Base-by-base conservation (phyloP, 495 filamentous ascomycete genomes). In the Penicillium longicatenatum region DNA sequence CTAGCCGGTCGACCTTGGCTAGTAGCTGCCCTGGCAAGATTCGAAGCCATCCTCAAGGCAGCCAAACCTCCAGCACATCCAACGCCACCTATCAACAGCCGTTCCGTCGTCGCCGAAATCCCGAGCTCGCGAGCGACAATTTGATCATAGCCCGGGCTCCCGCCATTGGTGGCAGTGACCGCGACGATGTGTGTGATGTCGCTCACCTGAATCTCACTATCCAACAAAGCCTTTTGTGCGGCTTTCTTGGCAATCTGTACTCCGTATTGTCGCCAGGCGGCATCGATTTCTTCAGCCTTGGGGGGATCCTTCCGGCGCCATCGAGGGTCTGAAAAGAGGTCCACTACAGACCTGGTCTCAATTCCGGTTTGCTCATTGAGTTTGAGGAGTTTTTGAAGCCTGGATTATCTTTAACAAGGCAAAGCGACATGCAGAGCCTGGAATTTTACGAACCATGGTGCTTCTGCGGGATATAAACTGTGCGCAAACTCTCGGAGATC, bases 71-170 rank as follows among this genome's bases (percentile, higher is more conserved):
- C 86, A n/a, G 76, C 76, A 63, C 85, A 89, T 5, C 86, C 86
- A 20, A 87, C 76, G 4, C 86, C 86, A 62, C 86, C 81, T 19
- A 88, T 70, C 17, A 88, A 73, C 19, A 83, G 74, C 52, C 85
- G 83, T 55, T 88, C 84, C 5, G 84, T 77, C 7, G 63, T 64
- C 4, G 68, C 59, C 29, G 64, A 64, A 8, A 88, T 70, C 0
- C 80, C 80, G 16, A 89, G 66, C 33, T 77, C 66, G 52, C 81
- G 82, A 11, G 76, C 78, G 8, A 88, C 85, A 50, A 74, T 84
- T 58, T 86, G 82, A 67, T 88, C 86, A 62, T 84, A 88, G 5
- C 86, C 86, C 8, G 86, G 86, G 65, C 85, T 87, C 22, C 85
- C 86, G n/a, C 80, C 81, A 62, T 87, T 81, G 29, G 86, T 89